phyloP scores from a whole-genome alignment of 2,329 filamentous ascomycete genomes.

The Fusarium sp. region DNA sequence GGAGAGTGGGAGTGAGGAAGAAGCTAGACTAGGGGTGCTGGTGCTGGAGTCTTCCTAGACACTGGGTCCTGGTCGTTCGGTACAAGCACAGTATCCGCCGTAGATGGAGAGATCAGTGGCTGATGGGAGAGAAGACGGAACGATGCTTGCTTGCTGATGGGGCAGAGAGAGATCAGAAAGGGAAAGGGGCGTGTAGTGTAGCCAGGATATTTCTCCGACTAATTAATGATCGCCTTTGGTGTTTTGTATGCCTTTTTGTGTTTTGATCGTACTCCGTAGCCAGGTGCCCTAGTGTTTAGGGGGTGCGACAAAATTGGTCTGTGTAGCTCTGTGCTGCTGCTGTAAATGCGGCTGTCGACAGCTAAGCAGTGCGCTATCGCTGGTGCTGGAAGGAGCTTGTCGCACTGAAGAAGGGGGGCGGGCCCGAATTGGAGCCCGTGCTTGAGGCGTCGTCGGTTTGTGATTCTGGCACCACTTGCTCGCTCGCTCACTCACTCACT shows the following conservation, averaged over 20 bases:
- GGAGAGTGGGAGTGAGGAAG: constrained; percentile 3
- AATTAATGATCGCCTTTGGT: constrained; percentile 37
- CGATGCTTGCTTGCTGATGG: constrained; percentile 7
- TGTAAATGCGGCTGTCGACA: background rate
- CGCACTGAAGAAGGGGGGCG: constrained; percentile 7
- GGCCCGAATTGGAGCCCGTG: constrained; percentile 3
- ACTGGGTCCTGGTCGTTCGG: constrained; percentile 8
- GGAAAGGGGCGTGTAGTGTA: constrained; percentile 21
- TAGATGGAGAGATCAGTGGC: constrained; percentile 20
- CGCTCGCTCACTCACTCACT: background rate
- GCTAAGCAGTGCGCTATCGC: background rate
- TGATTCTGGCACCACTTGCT: constrained; percentile 12
- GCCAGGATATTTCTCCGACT: constrained; percentile 39
- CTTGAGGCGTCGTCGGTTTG: background rate
- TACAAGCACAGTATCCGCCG: constrained; percentile 1
- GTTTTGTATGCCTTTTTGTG: constrained; percentile 20
- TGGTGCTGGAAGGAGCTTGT: constrained; percentile 13
- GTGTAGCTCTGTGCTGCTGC: background rate
- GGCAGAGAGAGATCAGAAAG: constrained; percentile 9
- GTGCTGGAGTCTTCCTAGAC: constrained; percentile 15
- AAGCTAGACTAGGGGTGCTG: constrained; percentile 27
- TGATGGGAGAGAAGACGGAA: constrained; percentile 19
- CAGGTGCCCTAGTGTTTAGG: background rate
- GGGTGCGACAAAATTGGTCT: constrained; percentile 11
- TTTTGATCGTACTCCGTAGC: background rate